Base-by-base conservation (phyloP, 768 basidiomycete genomes). In the Xerocomus potaroensis region DNA sequence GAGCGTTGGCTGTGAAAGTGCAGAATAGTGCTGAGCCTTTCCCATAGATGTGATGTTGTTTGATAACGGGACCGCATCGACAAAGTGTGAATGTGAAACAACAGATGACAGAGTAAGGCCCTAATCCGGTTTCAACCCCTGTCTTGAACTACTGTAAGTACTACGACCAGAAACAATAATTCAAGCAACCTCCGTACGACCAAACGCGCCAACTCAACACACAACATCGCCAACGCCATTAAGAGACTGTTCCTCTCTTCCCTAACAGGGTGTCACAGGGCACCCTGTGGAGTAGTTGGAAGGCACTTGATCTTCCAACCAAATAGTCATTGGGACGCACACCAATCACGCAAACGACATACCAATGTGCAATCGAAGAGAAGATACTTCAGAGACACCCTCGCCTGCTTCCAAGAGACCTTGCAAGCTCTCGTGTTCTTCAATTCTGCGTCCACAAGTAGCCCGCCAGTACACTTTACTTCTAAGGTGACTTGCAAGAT, bases 1-100 rank as follows among this genome's bases (percentile, higher is more conserved):
- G 46, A 88, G 76, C 23, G 71, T 74, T 5, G 86, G 85, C 18
- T 83, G 81, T 0, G 74, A 73, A 54, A 83, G 76, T 18, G 80
- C 75, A 32, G 83, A 86, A 62, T 87, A 88, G 46, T 70, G 63
- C 33, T 54, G 66, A 45, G 35, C 40, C 29, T 49, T 59, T 47
- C n/a, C 43, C 58, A 67, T n/a, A n/a, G n/a, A n/a, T 66, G 27
- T 12, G 36, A 31, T 51, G 37, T 22, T 18, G 18, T 33, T n/a
- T 42, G 61, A 64, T 52, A 49, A 49, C 36, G 37, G 43, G 36
- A 37, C 10, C 32, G 42, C 26, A 32, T 16, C 26, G 32, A 37
- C 36, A 37, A 37, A 19, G 36, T 15, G 19, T 15, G 8, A 22
- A 37, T 6, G 26, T 27, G 22, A 21, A 16, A 16, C 16, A 16